phyloP scores from a whole-genome alignment of 2,329 filamentous ascomycete species.

The Trichoderma koningiopsis region DNA sequence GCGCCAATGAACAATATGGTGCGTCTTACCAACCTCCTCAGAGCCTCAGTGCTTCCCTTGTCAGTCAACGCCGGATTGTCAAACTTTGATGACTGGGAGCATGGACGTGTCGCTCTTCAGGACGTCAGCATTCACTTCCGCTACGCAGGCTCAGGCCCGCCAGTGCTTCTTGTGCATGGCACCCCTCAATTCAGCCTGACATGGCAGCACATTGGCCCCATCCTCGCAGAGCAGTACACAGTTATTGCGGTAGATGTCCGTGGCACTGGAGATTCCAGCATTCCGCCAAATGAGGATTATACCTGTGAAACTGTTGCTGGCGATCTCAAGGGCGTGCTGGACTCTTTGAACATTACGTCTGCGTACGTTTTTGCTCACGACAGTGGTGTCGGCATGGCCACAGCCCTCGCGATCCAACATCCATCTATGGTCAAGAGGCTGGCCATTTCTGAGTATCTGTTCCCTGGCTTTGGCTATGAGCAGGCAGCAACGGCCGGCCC shows the following conservation, averaged over 20 bases:
- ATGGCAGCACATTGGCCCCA: conserved; percentile 44
- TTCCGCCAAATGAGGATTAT: background rate
- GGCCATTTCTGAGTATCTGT: conserved; percentile 43
- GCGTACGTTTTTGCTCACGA: conserved; percentile 50
- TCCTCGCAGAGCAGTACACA: conserved; percentile 46
- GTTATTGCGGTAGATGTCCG: conserved; percentile 48
- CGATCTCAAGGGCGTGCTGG: conserved; percentile 29
- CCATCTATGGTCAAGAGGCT: conserved; percentile 41
- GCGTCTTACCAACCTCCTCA: background rate
- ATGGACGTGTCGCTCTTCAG: conserved; percentile 40
- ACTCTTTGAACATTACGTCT: conserved; percentile 34
- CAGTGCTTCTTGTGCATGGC: conserved; percentile 45
- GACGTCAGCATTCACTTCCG: conserved; percentile 48
- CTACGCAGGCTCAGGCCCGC: conserved; percentile 44
- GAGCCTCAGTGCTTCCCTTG: background rate
- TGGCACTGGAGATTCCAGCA: conserved; percentile 36
- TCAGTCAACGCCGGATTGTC: background rate
- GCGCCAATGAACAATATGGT: background rate
- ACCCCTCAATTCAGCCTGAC: conserved; percentile 44
- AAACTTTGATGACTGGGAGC: conserved; percentile 41
- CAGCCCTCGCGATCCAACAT: conserved; percentile 43
- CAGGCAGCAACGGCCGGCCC: conserved; percentile 34
- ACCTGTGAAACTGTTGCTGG: conserved; percentile 35
- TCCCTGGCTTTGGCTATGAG: conserved; percentile 48
- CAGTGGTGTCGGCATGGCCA: conserved; percentile 47